Evolutionary conservation across 2,329 filamentous ascomycete species (phyloP), one percentile per base, ranked within the genome.

Genomic region (Fusarium sp.): DNA sequence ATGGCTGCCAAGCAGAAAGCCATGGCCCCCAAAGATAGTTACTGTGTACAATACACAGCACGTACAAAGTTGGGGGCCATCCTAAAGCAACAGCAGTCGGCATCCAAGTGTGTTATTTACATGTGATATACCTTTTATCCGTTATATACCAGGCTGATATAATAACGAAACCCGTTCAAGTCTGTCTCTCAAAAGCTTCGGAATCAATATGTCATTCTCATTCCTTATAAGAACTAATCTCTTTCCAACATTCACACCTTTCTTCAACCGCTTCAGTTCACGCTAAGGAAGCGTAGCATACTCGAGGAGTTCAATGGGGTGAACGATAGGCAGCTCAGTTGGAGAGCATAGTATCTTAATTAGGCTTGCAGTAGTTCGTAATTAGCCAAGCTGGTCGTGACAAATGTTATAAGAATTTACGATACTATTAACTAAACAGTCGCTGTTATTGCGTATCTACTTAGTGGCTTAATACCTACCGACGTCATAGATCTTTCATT

Each of bases 401-500:
- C 4, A 12, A 20, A 20, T 26, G 8, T 20, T 24, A 2, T 4
- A 3, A 20, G 11, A 18, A 20, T 26, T 26, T 6, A 45, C 3
- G 8, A 18, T 9, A 13, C 24, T 22, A 3, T 22, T 7, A 3
- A 47, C 20, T 15, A 15, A 22, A 20, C 8, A 13, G 42, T 8
- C 13, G 26, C 20, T 3, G 4, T 28, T 51, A 18, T 24, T 51
- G 8, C 32, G 10, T 5, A 11, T 32, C 10, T 32, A 0, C 4
- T 3, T 51, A 3, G 47, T 50, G 15, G 14, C 48, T 32, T 3
- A 10, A 24, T n/a, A 6, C n/a, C 48, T 24, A 34, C 9, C 32
- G 30, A 52, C 48, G 48, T 51, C 48, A 51, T 51, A 51, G 48
- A 51, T 51, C 8, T 8, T 24, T 24, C 48, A 32, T 51, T 51